A percentile compares a stretch with the other conserved stretches of the same genome.
Evolutionary conservation across 331 rosid genomes (phyloP).

Genomic region (Dryas integrifolia): DNA sequence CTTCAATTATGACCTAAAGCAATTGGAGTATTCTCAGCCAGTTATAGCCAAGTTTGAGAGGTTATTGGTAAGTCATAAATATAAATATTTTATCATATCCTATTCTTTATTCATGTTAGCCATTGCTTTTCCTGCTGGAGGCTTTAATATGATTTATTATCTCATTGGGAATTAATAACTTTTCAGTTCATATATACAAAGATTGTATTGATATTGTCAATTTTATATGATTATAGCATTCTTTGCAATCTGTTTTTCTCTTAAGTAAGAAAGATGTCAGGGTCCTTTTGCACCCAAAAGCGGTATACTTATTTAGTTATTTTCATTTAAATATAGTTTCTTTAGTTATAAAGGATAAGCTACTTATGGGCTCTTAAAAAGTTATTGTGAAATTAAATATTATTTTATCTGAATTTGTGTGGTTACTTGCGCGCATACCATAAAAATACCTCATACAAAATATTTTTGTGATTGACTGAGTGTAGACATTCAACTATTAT

Average conservation of each 20-base stretch:
- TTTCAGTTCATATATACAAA: background rate
- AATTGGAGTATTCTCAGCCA: conserved; percentile 57
- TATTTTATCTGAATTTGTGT: background rate
- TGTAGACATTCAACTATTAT: background rate
- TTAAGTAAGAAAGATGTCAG: background rate
- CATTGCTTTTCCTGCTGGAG: conserved; percentile 21
- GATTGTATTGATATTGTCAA: background rate
- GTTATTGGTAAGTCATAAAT: conserved; percentile 65
- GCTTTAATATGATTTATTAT: background rate
- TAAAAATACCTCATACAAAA: background rate
- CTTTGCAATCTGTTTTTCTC: background rate
- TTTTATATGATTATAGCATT: background rate
- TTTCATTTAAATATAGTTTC: background rate
- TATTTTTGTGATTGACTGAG: background rate
- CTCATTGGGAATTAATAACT: conserved; percentile 2
- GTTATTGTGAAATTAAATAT: background rate
- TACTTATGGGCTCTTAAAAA: background rate
- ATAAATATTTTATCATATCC: conserved; percentile 3
- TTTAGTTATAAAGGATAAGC: background rate
- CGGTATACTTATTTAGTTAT: background rate
- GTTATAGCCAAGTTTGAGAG: conserved; percentile 62
- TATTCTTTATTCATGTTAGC: background rate
- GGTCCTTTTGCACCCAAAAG: background rate
- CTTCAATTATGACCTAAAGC: conserved; percentile 35
- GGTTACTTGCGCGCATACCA: background rate